These are phyloP conservation scores for Leishmania turanica DNA, from an alignment of 208 protist genomes.

Conservation along the genomic window DNA sequence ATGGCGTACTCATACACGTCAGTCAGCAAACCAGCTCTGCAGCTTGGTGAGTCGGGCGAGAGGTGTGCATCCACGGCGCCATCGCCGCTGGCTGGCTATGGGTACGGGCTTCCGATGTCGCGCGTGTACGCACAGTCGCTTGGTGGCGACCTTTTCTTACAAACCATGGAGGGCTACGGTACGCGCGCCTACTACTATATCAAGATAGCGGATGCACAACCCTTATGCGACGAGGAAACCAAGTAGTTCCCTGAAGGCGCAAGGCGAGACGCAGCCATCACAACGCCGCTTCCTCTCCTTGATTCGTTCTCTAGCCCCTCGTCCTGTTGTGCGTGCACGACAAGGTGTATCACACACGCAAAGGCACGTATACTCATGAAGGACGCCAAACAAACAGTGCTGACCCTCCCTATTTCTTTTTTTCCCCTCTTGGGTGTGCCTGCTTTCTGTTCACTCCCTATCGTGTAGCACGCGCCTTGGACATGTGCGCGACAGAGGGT, in stretches of 20 bases:
- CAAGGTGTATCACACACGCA: background rate
- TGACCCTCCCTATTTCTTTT: background rate
- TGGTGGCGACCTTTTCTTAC: slow-evolving; percentile 93
- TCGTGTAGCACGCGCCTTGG: background rate
- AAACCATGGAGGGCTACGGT: slow-evolving; percentile 94
- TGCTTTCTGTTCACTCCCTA: background rate
- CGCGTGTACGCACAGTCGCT: slow-evolving; percentile 93
- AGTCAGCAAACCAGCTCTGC: slow-evolving; percentile 63
- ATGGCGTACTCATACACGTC: slow-evolving; percentile 95
- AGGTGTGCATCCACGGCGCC: slow-evolving; percentile 12
- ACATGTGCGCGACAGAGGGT: background rate
- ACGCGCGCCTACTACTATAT: slow-evolving; percentile 94
- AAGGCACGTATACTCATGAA: background rate
- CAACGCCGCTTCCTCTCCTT: background rate
- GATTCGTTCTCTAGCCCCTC: background rate
- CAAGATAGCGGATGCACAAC: slow-evolving; percentile 32
- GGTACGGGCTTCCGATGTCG: slow-evolving; percentile 94
- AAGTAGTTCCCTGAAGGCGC: background rate
- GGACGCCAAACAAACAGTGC: background rate
- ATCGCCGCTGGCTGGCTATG: slow-evolving; percentile 92
- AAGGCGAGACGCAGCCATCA: background rate
- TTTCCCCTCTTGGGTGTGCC: background rate
- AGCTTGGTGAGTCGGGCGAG: slow-evolving; percentile 30
- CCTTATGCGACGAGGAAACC: background rate
- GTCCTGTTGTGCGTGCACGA: background rate